phyloP scores from a whole-genome alignment of 2,329 filamentous ascomycete species.

The Biscogniauxia marginata region DNA sequence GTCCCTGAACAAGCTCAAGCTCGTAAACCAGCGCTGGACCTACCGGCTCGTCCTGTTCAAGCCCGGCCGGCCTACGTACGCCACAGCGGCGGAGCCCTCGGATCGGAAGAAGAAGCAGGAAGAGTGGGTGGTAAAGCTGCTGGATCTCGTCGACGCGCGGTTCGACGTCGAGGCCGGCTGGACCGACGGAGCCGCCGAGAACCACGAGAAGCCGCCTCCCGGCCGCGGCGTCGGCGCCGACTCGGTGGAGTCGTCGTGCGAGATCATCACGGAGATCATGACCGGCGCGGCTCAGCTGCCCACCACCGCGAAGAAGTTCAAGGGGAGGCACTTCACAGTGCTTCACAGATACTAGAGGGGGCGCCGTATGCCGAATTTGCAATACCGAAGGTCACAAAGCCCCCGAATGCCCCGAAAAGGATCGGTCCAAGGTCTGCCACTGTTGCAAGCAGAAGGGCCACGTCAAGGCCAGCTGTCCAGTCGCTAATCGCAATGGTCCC shows the following conservation, averaged over 20 bases:
- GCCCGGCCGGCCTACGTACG: conserved; percentile 10
- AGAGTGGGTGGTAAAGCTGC: conserved; percentile 9
- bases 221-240: conserved; percentile 6
- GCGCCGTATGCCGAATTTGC: not conserved
- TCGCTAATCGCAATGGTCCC: too few relatives aligned
- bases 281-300: conserved; percentile 3
- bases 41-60: conserved; percentile 13
- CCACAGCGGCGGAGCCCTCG: not conserved
- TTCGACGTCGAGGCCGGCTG: conserved; percentile 7
- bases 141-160: not conserved
- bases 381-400: too few relatives aligned
- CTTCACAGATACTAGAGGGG: not conserved
- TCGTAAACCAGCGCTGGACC: not conserved
- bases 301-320: not conserved
- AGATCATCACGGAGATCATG: conserved; percentile 18
- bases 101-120: conserved; percentile 6
- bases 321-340: conserved; percentile 1
- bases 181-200: conserved; percentile 6
- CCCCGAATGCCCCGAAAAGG: too few relatives aligned
- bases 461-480: too few relatives aligned
- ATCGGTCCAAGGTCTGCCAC: too few relatives aligned
- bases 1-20: not conserved
- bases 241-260: conserved; percentile 13
- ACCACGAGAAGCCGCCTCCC: not conserved
- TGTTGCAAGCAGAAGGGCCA: too few relatives aligned